Evolutionary conservation across 176 grass and related monocot species (phyloP), one percentile per base, ranked within the genome.

Genomic region (Canna indica): DNA sequence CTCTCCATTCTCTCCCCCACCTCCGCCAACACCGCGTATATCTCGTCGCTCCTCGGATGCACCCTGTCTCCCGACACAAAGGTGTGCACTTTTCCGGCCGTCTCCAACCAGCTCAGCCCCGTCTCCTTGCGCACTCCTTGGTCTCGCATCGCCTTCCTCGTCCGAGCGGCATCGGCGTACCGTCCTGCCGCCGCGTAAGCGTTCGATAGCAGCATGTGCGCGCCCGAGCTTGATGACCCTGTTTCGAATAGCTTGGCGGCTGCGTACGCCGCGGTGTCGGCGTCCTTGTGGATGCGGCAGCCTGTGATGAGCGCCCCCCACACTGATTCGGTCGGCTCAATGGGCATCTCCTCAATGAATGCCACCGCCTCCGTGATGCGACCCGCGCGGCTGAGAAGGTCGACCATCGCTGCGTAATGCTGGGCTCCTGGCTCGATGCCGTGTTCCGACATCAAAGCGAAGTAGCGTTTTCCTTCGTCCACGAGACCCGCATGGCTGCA

Each of bases 141-240:
- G 71, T 97, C 94, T 27, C 94, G 86, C 94, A 97, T 97, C 31
- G 86, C 86, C 80, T 92, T 92, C 69, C 94, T 79, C 32, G 73
- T 84, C 53, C 80, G 81, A 69, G 94, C 94, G 1, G 94, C 89
- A 44, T 97, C 94, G 9, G 68, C 59, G 53, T 97, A 79, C 77
- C 75, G 81, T 65, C 93, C 93, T 22, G 86, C 81, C 47, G 89
- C 89, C 45, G 86, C 86, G 47, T 97, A 92, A 3, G 89, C 84
- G 45, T 81, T 85, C 64, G 86, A 91, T 13, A 97, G 72, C 76
- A 92, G 80, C 89, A 97, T 92, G 73, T 92, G 82, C 3, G 78
- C 81, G 17, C 94, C 94, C 25, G 94, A 87, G 82, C 82, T 92
- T 4, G 67, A 59, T 16, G 89, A 90, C 0, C 89, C 94, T 29